These are phyloP conservation scores for Aspergillus flavus DNA, from an alignment of 2,329 filamentous ascomycete species.

Conservation along the genomic window DNA sequence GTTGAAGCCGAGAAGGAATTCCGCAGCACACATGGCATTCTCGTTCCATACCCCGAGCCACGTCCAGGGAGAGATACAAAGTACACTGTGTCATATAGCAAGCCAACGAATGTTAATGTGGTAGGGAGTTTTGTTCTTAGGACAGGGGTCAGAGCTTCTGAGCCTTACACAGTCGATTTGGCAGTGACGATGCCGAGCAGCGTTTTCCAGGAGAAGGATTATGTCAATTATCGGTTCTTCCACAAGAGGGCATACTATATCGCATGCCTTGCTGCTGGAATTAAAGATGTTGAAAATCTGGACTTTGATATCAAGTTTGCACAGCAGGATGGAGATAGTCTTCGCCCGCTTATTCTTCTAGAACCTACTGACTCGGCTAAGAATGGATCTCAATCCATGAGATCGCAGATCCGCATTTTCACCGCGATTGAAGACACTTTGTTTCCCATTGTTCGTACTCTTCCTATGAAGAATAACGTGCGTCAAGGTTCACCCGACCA, in stretches of 20 bases:
- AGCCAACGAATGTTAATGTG: conserved; percentile 78
- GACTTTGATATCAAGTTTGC: conserved; percentile 65
- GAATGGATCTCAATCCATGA: conserved; percentile 43
- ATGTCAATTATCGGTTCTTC: conserved; percentile 88
- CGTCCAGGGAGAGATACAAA: conserved; percentile 73
- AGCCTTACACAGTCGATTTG: conserved; percentile 70
- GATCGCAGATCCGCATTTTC: conserved; percentile 72
- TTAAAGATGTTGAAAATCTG: conserved; percentile 61
- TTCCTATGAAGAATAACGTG: conserved; percentile 70
- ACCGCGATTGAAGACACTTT: conserved; percentile 69
- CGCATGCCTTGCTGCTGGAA: conserved; percentile 72
- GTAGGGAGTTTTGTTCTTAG: conserved; percentile 83
- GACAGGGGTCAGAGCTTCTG: conserved; percentile 66
- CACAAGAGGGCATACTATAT: conserved; percentile 93
- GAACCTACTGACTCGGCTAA: conserved; percentile 35
- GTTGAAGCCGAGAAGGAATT: conserved; percentile 68
- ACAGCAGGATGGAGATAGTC: conserved; percentile 69
- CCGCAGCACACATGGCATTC: conserved; percentile 67
- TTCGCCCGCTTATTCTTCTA: conserved; percentile 70
- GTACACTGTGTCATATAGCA: conserved; percentile 78
- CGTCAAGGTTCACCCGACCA: conserved; percentile 55
- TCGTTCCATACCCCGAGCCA: conserved; percentile 84
- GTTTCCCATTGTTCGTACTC: conserved; percentile 72
- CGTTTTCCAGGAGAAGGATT: conserved; percentile 93
- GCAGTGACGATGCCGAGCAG: conserved; percentile 79